Conservation (phyloP, 2,329 filamentous ascomycete genomes). For the Escovopsis weberi region DNA sequence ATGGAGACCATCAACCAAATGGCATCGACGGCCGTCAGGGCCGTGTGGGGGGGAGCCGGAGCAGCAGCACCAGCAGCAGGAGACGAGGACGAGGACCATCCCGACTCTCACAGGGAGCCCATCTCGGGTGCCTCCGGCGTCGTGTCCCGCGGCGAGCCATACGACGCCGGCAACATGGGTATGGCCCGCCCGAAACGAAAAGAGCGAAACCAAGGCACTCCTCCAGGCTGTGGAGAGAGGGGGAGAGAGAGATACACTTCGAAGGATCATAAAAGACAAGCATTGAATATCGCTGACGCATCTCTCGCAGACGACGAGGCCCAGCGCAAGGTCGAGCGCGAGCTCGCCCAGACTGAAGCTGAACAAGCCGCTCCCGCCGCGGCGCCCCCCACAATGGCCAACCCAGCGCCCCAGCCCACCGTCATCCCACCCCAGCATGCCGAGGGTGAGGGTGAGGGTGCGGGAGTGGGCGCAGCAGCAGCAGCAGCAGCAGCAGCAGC, state of each 20-base stretch:
- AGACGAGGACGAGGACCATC: slow-evolving; percentile 12
- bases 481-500: no score
- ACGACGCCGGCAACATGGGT: slow-evolving; percentile 63
- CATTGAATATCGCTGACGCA: no score
- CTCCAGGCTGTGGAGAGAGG: no score
- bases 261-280: no score
- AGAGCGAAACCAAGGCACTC: no score
- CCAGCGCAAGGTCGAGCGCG: background rate
- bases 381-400: background rate
- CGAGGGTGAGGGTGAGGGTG: no score
- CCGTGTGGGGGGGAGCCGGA: slow-evolving; percentile 22
- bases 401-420: background rate
- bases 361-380: background rate
- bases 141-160: slow-evolving; percentile 56
- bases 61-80: no score
- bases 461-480: no score
- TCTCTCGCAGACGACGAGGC: background rate
- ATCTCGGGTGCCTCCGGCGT: slow-evolving; percentile 55
- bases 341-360: background rate
- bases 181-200: slow-evolving; percentile 9
- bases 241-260: no score
- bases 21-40: slow-evolving; percentile 25
- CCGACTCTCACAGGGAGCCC: slow-evolving; percentile 41
- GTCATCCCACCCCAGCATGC: no score
- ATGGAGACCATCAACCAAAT: slow-evolving; percentile 54